These are phyloP conservation scores for Thecaphora thlaspeos DNA, from an alignment of 1,284 basidiomycete genomes.

Conservation along the genomic window DNA sequence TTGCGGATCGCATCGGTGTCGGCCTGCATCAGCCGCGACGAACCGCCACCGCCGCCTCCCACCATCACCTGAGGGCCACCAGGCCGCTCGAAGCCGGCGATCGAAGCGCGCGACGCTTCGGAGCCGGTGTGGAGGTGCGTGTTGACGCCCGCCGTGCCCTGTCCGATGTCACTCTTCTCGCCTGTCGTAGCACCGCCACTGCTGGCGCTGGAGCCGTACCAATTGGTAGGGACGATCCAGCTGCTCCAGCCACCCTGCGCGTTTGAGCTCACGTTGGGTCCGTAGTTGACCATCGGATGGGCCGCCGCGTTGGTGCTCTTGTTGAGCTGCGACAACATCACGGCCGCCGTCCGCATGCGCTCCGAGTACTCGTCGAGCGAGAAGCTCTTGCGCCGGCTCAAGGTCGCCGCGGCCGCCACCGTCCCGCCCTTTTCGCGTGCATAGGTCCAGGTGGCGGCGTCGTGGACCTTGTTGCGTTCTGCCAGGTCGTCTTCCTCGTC, in stretches of 20 bases:
- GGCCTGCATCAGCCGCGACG: conserved; percentile 37
- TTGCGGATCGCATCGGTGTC: conserved; percentile 75
- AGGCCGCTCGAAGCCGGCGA: too few species aligned
- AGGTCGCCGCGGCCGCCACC: neutral
- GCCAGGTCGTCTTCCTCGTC: conserved; percentile 44
- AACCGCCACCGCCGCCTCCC: conserved; percentile 14
- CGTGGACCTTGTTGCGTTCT: conserved; percentile 45
- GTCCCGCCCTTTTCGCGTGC: neutral
- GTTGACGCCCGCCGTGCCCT: conserved; percentile 40
- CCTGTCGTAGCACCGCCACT: conserved; percentile 7
- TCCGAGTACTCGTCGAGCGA: conserved; percentile 90
- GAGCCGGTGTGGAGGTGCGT: conserved; percentile 26
- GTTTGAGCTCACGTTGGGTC: conserved; percentile 31
- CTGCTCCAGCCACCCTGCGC: conserved; percentile 49
- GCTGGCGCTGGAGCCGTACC: conserved; percentile 21
- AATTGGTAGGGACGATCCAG: conserved; percentile 52
- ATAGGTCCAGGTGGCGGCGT: conserved; percentile 48
- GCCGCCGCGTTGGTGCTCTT: conserved; percentile 39
- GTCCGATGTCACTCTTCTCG: conserved; percentile 36
- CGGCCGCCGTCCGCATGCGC: conserved; percentile 94
- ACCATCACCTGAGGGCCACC: conserved; percentile 7
- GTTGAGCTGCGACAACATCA: conserved; percentile 97
- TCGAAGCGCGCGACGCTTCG: conserved; percentile 6
- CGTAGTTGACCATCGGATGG: conserved; percentile 45
- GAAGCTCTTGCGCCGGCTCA: conserved; percentile 32